Evolutionary conservation across 441 rosid genomes (phyloP), one percentile per base, ranked within the genome.

Genomic region (Brassica balearica): DNA sequence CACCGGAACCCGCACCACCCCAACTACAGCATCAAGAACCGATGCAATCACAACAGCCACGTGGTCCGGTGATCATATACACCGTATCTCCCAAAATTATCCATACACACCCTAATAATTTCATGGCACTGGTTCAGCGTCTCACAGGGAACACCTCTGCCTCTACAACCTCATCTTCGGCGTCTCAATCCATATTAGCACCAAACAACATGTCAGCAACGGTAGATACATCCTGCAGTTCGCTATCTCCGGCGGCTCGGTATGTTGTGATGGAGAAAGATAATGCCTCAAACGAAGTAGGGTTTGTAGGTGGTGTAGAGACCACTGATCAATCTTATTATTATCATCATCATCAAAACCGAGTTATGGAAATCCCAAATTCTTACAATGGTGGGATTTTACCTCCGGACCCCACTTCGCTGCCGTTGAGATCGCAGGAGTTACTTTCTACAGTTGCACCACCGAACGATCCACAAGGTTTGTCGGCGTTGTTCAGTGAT

Each of bases 181-280:
- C 69, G 17, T 65, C 69, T 65, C 60, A 25, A 71, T 25, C 71
- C 34, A 61, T 5, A 64, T 61, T 60, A 76, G 8, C 12, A 68
- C 25, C 62, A 70, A 59, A 4, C 17, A 23, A 74, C 46, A 72
- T 20, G 53, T 58, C 71, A 72, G 6, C 23, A 69, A 68, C 14
- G 25, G 2, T 36, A 19, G 75, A 74, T 64, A 60, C 78, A 17
- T 55, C 78, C 1, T 17, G 51, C 0, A 87, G 91, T 5, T 92
- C 84, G 22, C 80, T 93, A 68, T 91, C 95, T 1, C 95, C 97
- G 1, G 97, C 95, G 0, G 97, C 92, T 3, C 85, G 94, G 75
- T 88, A 76, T 6, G 98, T 96, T 0, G 67, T 87, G 2, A 83
- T 87, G 14, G 96, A 90, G 80, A 92, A 65, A 65, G 83, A 89